These are phyloP conservation scores for Rhizophora apiculata DNA, from an alignment of 345 rosid species.

Conservation along the genomic window DNA sequence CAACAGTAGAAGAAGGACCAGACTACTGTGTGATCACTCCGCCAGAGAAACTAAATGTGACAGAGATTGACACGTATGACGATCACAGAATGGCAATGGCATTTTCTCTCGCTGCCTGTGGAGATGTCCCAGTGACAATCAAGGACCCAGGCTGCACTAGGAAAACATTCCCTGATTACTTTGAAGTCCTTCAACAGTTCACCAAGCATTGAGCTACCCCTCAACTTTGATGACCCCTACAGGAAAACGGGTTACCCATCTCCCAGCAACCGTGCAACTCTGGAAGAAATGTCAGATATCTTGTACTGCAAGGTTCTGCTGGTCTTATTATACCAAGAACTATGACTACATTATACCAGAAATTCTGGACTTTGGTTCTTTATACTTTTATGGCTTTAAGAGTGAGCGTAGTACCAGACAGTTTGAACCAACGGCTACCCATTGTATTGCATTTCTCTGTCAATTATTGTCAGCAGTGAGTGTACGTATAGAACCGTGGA, in stretches of 20 bases:
- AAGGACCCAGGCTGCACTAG: conserved; percentile 89
- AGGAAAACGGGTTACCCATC: neutral
- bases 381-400: neutral
- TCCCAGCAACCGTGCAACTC: neutral
- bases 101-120: conserved; percentile 94
- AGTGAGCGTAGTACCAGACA: neutral
- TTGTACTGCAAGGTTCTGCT: conserved; percentile 12
- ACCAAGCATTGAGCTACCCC: conserved; percentile 45
- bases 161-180: conserved; percentile 94
- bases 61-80: conserved; percentile 88
- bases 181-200: conserved; percentile 73
- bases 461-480: neutral
- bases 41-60: conserved; percentile 63
- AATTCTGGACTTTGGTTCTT: neutral
- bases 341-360: neutral
- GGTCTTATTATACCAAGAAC: conserved; percentile 2
- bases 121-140: conserved; percentile 89
- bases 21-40: conserved; percentile 96
- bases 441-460: neutral
- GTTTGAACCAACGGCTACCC: neutral
- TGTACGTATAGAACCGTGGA: neutral
- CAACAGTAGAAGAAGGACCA: conserved; percentile 94
- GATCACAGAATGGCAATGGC: conserved; percentile 99
- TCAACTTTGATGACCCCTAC: neutral
- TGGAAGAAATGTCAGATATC: neutral